Evolutionary conservation across 352 stramenopile species (phyloP).

Genomic region (Phytophthora uliginosa): DNA sequence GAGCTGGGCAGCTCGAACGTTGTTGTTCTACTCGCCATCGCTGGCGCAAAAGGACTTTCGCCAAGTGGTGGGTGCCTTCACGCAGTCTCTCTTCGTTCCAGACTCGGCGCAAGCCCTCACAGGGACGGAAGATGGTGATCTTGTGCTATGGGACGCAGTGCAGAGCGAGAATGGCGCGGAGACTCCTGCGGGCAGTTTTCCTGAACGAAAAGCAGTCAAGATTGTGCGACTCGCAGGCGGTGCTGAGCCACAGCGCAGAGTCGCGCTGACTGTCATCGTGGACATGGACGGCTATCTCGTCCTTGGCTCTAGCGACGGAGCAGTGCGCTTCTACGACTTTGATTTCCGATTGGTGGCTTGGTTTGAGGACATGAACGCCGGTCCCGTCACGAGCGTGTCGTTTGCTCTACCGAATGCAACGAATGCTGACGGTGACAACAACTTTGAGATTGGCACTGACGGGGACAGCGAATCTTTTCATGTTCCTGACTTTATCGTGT

Average conservation of each 20-base stretch:
- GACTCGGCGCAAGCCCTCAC: conserved; percentile 88
- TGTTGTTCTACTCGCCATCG: conserved; percentile 90
- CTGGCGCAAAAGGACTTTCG: conserved; percentile 87
- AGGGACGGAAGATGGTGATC: conserved; percentile 86
- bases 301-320: conserved; percentile 90
- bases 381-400: conserved; percentile 89
- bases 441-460: conserved; percentile 12
- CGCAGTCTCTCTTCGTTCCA: conserved; percentile 89
- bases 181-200: conserved; percentile 39
- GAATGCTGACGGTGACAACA: conserved; percentile 33
- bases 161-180: conserved; percentile 34
- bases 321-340: conserved; percentile 95
- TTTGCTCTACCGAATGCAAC: conserved; percentile 62
- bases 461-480: conserved; percentile 65
- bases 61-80: conserved; percentile 86
- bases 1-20: conserved; percentile 84
- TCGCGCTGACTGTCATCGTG: conserved; percentile 64
- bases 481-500: conserved; percentile 94
- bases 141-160: conserved; percentile 91
- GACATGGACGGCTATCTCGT: conserved; percentile 94
- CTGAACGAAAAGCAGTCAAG: conserved; percentile 86
- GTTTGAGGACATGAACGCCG: conserved; percentile 95
- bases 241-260: conserved; percentile 57
- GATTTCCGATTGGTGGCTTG: conserved; percentile 94
- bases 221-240: conserved; percentile 78